A percentile compares a stretch with the other conserved stretches of the same genome.
These are phyloP conservation scores for Syzygium jambos DNA, from an alignment of 345 rosid species.

Conservation along the genomic window DNA sequence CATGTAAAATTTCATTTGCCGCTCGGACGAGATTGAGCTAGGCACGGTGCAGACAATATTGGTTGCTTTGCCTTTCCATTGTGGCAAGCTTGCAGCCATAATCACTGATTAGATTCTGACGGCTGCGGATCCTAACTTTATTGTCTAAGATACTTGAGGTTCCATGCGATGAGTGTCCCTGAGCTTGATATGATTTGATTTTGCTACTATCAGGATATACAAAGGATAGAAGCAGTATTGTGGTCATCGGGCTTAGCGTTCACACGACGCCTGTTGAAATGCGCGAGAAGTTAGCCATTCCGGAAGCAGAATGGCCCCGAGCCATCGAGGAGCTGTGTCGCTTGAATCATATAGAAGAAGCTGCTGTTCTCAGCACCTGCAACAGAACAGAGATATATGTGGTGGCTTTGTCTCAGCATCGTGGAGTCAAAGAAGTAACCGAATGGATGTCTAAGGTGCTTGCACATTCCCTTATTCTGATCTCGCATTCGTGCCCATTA, in stretches of 20 bases:
- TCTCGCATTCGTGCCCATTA: neutral
- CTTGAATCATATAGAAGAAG: constrained; percentile 87
- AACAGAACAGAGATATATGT: constrained; percentile 79
- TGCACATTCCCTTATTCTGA: neutral
- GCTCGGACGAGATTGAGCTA: neutral
- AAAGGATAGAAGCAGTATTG: constrained; percentile 67
- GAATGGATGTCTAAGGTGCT: constrained; percentile 88
- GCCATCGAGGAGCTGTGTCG: constrained; percentile 72
- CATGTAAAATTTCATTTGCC: neutral
- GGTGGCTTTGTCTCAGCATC: constrained; percentile 66
- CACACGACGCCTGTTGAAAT: constrained; percentile 76
- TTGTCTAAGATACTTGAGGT: neutral
- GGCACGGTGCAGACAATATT: neutral
- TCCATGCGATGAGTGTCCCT: neutral
- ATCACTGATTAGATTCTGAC: neutral
- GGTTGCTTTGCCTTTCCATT: neutral
- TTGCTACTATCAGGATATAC: constrained; percentile 41
- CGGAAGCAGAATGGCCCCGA: constrained; percentile 82
- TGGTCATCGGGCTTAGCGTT: constrained; percentile 66
- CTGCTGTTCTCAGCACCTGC: constrained; percentile 80
- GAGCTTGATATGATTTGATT: constrained; percentile 1
- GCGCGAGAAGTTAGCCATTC: constrained; percentile 79
- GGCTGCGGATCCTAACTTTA: neutral
- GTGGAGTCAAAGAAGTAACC: constrained; percentile 81
- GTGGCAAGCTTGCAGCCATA: neutral